These are phyloP conservation scores for Vitis hybrid DNA, from an alignment of 177 flowering plant species.

Conservation along the genomic window DNA sequence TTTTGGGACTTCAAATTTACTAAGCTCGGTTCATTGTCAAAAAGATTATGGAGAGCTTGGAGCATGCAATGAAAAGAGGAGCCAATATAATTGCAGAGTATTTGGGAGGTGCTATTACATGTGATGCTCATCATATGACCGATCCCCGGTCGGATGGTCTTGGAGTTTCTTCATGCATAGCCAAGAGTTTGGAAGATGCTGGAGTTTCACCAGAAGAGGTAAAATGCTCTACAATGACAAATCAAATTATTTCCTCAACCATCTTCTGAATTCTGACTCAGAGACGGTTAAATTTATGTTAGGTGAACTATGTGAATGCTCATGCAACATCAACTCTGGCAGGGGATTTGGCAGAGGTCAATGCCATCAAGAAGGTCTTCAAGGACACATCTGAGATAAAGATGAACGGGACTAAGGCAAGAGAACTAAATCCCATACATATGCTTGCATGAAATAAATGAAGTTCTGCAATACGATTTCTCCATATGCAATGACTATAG, in stretches of 20 bases:
- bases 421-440: neutral
- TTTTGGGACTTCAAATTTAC: neutral
- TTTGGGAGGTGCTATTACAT: slow-evolving; percentile 71
- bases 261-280: neutral
- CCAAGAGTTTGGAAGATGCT: slow-evolving; percentile 65
- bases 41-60: slow-evolving; percentile 83
- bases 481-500: too few relatives aligned
- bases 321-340: slow-evolving; percentile 86
- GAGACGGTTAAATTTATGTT: slow-evolving; percentile 5
- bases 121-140: slow-evolving; percentile 90
- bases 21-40: neutral
- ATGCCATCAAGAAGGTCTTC: slow-evolving; percentile 75
- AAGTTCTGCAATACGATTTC: too few relatives aligned
- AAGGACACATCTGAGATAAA: slow-evolving; percentile 72
- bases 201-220: slow-evolving; percentile 88
- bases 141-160: slow-evolving; percentile 80
- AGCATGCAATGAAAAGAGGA: slow-evolving; percentile 73
- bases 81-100: slow-evolving; percentile 75
- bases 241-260: neutral
- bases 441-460: neutral
- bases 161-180: slow-evolving; percentile 78
- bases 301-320: slow-evolving; percentile 79
- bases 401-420: slow-evolving; percentile 76
- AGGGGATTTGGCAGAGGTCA: slow-evolving; percentile 76
- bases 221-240: neutral